Base-by-base conservation (phyloP, 176 grass and related monocot genomes). In the Phyllostachys edulis region DNA sequence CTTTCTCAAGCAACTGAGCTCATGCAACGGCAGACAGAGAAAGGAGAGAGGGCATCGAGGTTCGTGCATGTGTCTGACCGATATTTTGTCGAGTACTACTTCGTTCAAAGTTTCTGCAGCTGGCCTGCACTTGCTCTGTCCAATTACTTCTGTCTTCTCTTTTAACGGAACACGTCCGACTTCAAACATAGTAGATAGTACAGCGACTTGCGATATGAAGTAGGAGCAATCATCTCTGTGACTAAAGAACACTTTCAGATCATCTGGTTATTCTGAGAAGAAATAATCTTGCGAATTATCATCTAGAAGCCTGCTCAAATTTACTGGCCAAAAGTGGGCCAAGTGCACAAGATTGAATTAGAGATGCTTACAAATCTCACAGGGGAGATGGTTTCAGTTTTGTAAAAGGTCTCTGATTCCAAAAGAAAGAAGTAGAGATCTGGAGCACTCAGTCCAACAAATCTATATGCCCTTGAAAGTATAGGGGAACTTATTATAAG, bases 51-150 rank as follows among this genome's bases (percentile, higher is more conserved):
- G 0, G 16, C 36, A 56, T 68, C 17, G 74, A 34, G 20, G 11
- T 20, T 59, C 15, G 75, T 63, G 85, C 85, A 56, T 80, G 68
- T 64, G 83, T 74, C 47, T 68, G 85, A 79, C 78, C 85, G 20
- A 68, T 87, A 59, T 68, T 81, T 87, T 87, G 85, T 87, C 85
- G 46, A 63, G 14, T 63, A 9, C 41, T 67, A 13, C 46, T 7
- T 44, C 5, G 77, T 73, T 36, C 59, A 86, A 86, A 55, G 56
- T 9, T 23, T 63, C 57, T 80, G 67, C 76, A 40, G 37, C 40
- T 45, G 20, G 21, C 47, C 60, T 61, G 67, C 76, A 27, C 45
- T 14, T 54, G 67, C 13, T 50, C 85, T 67, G 59, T 63, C 62
- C 60, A 61, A 34, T 44, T 6, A 29, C 13, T 17, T 49, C 55